Evolutionary conservation across 1,284 basidiomycete species (phyloP).

Genomic region (Cryptococcus maquisensis): DNA sequence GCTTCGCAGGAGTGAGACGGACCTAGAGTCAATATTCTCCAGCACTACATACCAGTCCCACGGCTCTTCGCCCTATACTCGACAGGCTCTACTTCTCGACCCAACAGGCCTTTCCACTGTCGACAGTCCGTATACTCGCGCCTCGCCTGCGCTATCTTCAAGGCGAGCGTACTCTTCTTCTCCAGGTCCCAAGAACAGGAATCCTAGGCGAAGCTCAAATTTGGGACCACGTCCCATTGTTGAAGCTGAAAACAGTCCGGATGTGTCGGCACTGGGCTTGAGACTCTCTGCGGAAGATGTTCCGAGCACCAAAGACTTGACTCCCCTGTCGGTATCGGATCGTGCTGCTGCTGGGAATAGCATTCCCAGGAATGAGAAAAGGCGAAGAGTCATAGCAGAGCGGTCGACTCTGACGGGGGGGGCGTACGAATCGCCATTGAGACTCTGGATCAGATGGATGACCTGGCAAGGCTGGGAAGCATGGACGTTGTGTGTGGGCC

Average conservation of each 20-base stretch:
- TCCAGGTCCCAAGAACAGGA: not conserved
- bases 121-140: constrained; percentile 4
- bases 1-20: constrained; percentile 26
- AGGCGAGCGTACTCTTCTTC: not conserved
- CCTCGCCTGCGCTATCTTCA: not conserved
- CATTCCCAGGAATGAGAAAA: constrained; percentile 3
- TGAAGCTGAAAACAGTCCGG: too few species aligned
- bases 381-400: constrained; percentile 9
- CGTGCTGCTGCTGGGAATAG: too few species aligned
- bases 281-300: not conserved
- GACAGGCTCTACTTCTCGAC: constrained; percentile 1
- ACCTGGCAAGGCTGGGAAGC: constrained; percentile 1
- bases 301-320: not conserved
- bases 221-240: too few species aligned
- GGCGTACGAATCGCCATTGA: constrained; percentile 19
- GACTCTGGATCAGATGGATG: constrained; percentile 20
- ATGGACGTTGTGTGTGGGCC: constrained; percentile 11
- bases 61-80: constrained; percentile 11
- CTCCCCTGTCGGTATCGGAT: too few species aligned
- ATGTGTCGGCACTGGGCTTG: not conserved
- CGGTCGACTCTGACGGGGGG: constrained; percentile 16
- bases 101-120: not conserved
- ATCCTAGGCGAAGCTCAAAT: too few species aligned
- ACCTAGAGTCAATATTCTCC: constrained; percentile 29
- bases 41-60: constrained; percentile 25